Evolutionary conservation across 345 rosid genomes (phyloP), one percentile per base, ranked within the genome.

Genomic region (Corymbia maculata): DNA sequence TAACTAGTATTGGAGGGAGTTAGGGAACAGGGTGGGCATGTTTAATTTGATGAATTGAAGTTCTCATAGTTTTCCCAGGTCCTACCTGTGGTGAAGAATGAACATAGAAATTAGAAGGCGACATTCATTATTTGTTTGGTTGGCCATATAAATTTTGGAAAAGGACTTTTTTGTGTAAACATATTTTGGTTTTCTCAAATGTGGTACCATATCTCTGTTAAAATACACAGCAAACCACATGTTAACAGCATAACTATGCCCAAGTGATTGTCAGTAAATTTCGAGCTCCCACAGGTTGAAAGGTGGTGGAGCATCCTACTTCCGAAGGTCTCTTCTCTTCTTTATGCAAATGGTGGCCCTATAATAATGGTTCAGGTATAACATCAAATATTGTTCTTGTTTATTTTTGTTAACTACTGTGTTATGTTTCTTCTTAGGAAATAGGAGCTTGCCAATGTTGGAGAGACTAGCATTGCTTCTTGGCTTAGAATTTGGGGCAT

Each of bases 351-450:
- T 87, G 98, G 99, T 26, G 99, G 99, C 86, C 98, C 99, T 82
- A 89, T 97, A 88, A 89, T 95, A 89, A 97, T 97, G 99, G 94
- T 96, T 89, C 99, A 97, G 98, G 99, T 97, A 92, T 64, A 44
- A 45, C 49, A 87, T 47, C 49, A 36, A 36, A 51, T 17, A 75
- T 75, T 47, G 52, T 47, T 32, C 19, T 16, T 70, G 53, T 51
- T 79, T 86, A 30, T 22, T 21, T 30, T 53, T 57, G 52, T 9
- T 51, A 53, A 51, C 51, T 21, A 79, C 32, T 14, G 15, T 51
- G 47, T 57, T 26, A 42, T 22, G 66, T 88, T 85, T 79, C 22
- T 79, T 79, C 70, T 42, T 51, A 87, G 88, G 53, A 75, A 87
- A 45, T 49, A 1, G 4, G 4, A 75, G 47, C n/a, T n/a, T 52